A percentile compares a stretch with the other conserved stretches of the same genome.
Evolutionary conservation across 1,284 basidiomycete genomes (phyloP).

Genomic region (Trichosporon sp.): DNA sequence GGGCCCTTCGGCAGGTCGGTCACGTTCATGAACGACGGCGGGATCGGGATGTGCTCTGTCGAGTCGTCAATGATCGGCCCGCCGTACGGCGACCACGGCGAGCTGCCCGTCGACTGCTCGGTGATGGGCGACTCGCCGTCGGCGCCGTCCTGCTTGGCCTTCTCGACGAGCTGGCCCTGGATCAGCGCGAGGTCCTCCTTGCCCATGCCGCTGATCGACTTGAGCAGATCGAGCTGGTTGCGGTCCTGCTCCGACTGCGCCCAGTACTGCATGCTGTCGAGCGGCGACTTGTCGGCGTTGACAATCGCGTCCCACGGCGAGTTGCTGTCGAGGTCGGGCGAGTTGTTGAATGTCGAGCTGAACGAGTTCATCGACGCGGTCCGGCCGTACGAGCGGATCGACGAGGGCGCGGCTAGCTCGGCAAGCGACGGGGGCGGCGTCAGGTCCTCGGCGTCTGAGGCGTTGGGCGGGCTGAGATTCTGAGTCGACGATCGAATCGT

Average conservation of each 20-base stretch:
- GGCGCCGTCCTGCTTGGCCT: conserved; percentile 36
- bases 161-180: conserved; percentile 37
- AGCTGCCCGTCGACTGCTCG: background rate
- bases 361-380: conserved; percentile 6
- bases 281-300: background rate
- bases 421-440: background rate
- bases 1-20: conserved; percentile 16
- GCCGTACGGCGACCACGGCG: background rate
- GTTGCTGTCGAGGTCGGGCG: background rate
- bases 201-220: conserved; percentile 33
- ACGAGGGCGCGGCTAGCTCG: background rate
- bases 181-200: conserved; percentile 33
- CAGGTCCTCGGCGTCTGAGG: background rate
- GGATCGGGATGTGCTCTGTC: background rate
- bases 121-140: conserved; percentile 5
- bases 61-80: conserved; percentile 1
- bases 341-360: conserved; percentile 14
- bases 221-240: conserved; percentile 23
- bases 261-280: conserved; percentile 8
- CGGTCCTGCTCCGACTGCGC: conserved; percentile 13
- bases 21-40: background rate
- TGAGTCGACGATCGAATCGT: background rate
- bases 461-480: background rate
- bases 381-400: background rate
- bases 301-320: conserved; percentile 17